phyloP scores from a whole-genome alignment of 106 monocot genomes.

The Phalaenopsis equestris region DNA sequence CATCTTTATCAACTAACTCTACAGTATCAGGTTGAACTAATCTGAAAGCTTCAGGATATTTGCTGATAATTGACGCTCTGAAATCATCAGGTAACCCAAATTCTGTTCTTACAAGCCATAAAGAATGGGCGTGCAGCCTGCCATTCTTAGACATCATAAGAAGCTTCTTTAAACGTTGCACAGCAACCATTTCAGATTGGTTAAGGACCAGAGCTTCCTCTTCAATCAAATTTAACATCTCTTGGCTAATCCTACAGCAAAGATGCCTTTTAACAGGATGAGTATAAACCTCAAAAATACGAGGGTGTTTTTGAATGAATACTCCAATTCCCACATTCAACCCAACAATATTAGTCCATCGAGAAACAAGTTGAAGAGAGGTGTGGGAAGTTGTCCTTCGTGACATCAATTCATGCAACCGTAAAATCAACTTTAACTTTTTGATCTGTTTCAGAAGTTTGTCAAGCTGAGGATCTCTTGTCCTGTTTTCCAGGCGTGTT shows the following conservation, averaged over 20 bases:
- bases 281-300: slow-evolving; percentile 47
- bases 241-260: slow-evolving; percentile 30
- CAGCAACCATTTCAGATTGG: slow-evolving; percentile 14
- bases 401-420: slow-evolving; percentile 32
- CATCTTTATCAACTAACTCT: slow-evolving; percentile 26
- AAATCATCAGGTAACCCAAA: slow-evolving; percentile 63
- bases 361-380: slow-evolving; percentile 55
- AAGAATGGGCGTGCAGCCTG: slow-evolving; percentile 37
- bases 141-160: slow-evolving; percentile 55
- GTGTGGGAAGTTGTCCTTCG: slow-evolving; percentile 29
- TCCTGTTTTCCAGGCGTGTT: slow-evolving; percentile 62
- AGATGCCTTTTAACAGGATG: slow-evolving; percentile 37
- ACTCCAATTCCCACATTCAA: slow-evolving; percentile 38
- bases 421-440: slow-evolving; percentile 40
- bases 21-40: slow-evolving; percentile 37
- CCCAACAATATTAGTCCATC: slow-evolving; percentile 37
- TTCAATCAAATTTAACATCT: slow-evolving; percentile 40
- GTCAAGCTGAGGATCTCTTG: slow-evolving; percentile 55
- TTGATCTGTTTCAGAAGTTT: slow-evolving; percentile 38
- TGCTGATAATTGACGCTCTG: slow-evolving; percentile 32
- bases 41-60: slow-evolving; percentile 27
- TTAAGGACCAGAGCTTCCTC: slow-evolving; percentile 31
- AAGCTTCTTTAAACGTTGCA: slow-evolving; percentile 54
- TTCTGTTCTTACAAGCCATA: slow-evolving; percentile 81
- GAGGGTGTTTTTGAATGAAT: slow-evolving; percentile 30